Percentiles rank a stretch among this genome's conserved stretches.
Conservation (phyloP, 2,329 filamentous ascomycete genomes). For the Tolypocladium nubicola region DNA sequence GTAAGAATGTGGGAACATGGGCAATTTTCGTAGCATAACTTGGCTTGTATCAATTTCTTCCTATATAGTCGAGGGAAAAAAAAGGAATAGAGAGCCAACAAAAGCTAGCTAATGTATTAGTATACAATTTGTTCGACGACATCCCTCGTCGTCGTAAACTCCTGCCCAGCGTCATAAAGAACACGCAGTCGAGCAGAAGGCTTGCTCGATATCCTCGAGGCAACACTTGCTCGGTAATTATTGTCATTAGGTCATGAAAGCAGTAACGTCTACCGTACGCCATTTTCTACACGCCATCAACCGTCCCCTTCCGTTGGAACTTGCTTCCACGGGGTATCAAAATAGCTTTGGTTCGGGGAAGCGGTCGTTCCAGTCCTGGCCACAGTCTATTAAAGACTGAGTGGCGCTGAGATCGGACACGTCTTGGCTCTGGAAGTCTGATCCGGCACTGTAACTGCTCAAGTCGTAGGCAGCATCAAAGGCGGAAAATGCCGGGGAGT, state of each 20-base stretch:
- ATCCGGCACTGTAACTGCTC: slow-evolving; percentile 21
- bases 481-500: slow-evolving; percentile 12
- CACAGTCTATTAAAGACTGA: slow-evolving; percentile 15
- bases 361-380: slow-evolving; percentile 18
- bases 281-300: slow-evolving; percentile 2
- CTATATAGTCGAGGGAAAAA: neutral
- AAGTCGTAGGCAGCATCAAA: slow-evolving; percentile 31
- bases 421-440: slow-evolving; percentile 16
- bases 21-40: neutral
- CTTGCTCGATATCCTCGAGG: neutral
- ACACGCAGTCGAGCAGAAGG: neutral
- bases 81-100: neutral
- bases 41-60: neutral
- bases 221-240: neutral
- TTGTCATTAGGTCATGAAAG: slow-evolving; percentile 20
- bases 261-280: slow-evolving; percentile 1
- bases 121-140: neutral
- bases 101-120: neutral
- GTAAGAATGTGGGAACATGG: neutral
- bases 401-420: slow-evolving; percentile 12
- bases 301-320: neutral
- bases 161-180: neutral
- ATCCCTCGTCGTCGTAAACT: neutral
- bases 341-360: slow-evolving; percentile 18
- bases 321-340: slow-evolving; percentile 15